These are phyloP conservation scores for Podaxis rugospora DNA, from an alignment of 768 basidiomycete species.

Conservation along the genomic window DNA sequence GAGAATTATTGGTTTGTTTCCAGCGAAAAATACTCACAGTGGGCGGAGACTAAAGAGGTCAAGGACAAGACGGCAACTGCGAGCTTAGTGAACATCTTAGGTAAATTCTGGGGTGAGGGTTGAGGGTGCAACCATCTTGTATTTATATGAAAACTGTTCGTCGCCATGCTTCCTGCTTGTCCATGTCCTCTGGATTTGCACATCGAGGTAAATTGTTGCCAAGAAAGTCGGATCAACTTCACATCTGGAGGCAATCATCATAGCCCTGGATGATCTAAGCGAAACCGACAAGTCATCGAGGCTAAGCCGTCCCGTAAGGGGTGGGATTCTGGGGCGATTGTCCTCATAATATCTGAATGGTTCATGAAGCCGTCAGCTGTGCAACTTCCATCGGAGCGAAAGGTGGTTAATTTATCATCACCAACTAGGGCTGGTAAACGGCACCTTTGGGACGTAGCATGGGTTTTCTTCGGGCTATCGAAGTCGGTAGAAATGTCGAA, in stretches of 20 bases:
- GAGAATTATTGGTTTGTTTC: neutral
- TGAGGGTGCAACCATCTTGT: neutral
- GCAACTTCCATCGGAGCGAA: neutral
- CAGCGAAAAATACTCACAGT: constrained; percentile 18
- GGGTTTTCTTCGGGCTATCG: neutral
- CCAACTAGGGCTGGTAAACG: neutral
- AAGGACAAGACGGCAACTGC: constrained; percentile 19
- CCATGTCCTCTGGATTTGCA: neutral
- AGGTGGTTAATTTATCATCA: neutral
- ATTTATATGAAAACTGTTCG: neutral
- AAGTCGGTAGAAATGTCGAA: neutral
- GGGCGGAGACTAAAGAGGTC: constrained; percentile 18
- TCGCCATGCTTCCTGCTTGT: neutral
- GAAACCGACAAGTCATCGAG: constrained; percentile 5
- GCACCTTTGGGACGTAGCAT: neutral
- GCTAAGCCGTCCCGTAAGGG: neutral
- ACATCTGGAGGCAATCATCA: neutral
- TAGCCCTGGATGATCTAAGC: neutral
- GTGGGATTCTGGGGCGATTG: neutral
- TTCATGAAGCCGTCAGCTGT: neutral
- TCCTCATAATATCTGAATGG: neutral
- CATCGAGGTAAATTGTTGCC: neutral
- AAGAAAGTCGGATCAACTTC: neutral
- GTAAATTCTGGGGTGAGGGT: neutral
- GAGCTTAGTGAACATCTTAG: constrained; percentile 20